phyloP scores from a whole-genome alignment of 495 filamentous ascomycete genomes.

The Penicillium psychrofluorescens region DNA sequence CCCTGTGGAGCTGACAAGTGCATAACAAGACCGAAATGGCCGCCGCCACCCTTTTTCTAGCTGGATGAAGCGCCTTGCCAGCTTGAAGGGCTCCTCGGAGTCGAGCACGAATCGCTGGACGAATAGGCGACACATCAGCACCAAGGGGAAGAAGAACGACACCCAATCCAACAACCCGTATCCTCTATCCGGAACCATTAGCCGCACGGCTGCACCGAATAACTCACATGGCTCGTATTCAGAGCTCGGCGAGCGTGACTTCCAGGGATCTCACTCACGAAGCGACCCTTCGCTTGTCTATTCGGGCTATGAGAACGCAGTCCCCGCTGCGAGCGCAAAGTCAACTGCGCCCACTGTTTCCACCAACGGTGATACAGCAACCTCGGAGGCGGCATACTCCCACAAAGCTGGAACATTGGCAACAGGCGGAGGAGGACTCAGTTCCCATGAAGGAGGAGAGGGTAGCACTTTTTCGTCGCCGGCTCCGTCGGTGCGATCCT shows the following conservation, averaged over 20 bases:
- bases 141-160: constrained; percentile 52
- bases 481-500: constrained; percentile 79
- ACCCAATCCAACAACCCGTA: constrained; percentile 78
- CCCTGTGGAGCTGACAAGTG: constrained; percentile 11
- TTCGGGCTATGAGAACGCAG: constrained; percentile 51
- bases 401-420: constrained; percentile 67
- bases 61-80: constrained; percentile 92
- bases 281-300: constrained; percentile 47
- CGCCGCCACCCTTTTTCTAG: constrained; percentile 82
- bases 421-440: constrained; percentile 51
- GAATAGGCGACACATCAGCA: constrained; percentile 39
- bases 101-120: constrained; percentile 39
- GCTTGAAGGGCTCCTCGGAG: constrained; percentile 61
- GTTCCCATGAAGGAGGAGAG: constrained; percentile 61
- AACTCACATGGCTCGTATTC: constrained; percentile 45
- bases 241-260: constrained; percentile 16
- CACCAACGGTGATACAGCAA: constrained; percentile 67
- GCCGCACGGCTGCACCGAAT: constrained; percentile 41
- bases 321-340: constrained; percentile 55
- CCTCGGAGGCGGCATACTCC: constrained; percentile 69
- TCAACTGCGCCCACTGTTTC: constrained; percentile 73
- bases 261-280: constrained; percentile 28
- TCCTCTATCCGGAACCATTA: constrained; percentile 52
- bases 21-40: constrained; percentile 49
- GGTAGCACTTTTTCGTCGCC: constrained; percentile 91